Base-by-base conservation (phyloP, 1,139 yeast genomes). In the Geotrichum candidum region DNA sequence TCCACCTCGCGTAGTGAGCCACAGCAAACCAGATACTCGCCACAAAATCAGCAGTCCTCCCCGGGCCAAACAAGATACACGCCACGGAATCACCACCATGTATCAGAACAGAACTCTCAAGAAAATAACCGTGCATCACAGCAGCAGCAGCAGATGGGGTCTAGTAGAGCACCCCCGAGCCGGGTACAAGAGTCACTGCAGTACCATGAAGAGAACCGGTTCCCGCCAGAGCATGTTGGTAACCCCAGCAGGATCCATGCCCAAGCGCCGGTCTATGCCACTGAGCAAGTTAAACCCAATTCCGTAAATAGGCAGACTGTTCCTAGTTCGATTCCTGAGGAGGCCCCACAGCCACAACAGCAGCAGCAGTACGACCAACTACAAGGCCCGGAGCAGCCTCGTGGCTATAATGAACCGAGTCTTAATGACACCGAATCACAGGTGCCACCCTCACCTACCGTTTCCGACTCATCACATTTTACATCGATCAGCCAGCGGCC, bases 401-500 rank as follows among this genome's bases (percentile, higher is more conserved):
- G 35, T 9, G 31, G 51, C 51, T 38, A 23, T 33, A 25, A 18
- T 25, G 15, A 2, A 3, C 58, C 23, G 48, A 46, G 29, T n/a
- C 25, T 18, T 3, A 18, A 27, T 11, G 25, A 38, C 15, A 54
- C 35, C 3, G 33, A 41, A n/a, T 33, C 31, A 7, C 58, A 53
- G 6, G 27, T 11, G 13, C 56, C 74, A 6, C 67, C 70, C 3
- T 70, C 73, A 58, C 69, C 75, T 1, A 68, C 72, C 46, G 70
- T 69, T n/a, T 74, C 76, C 3, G 65, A 70, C 22, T 63, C 70
- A 35, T 88, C 95, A 0, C 87, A 86, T 68, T 87, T 87, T 71
- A 89, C 96, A 0, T 85, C 91, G 59, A 89, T 88, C 3, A 86
- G 94, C 11, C 95, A 88, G 74, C 77, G 95, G 69, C 90, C 86